These are phyloP conservation scores for Candida broadrunensis DNA, from an alignment of 805 yeast genomes.

Conservation along the genomic window DNA sequence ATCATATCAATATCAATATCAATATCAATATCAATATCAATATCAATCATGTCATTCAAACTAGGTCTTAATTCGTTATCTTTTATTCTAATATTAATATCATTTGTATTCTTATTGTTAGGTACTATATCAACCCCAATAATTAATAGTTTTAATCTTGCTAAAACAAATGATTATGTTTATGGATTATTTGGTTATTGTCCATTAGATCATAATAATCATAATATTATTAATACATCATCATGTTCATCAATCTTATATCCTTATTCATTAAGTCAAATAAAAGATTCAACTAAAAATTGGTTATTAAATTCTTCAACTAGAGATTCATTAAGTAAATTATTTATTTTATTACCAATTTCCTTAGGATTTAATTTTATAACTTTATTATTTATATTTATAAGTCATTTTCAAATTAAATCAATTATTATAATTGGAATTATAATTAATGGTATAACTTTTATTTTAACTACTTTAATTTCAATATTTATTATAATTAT, in stretches of 20 bases:
- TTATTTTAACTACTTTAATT: slow-evolving; percentile 51
- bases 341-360: slow-evolving; percentile 60
- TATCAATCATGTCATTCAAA: slow-evolving; percentile 4
- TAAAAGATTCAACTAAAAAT: slow-evolving; percentile 22
- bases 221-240: slow-evolving; percentile 13
- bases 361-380: slow-evolving; percentile 61
- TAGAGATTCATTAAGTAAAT: slow-evolving; percentile 51
- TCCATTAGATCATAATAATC: too few species aligned
- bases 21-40: too few species aligned
- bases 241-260: slow-evolving; percentile 46
- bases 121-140: slow-evolving; percentile 65
- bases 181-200: slow-evolving; percentile 76
- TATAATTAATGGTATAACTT: slow-evolving; percentile 45
- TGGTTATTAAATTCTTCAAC: slow-evolving; percentile 49
- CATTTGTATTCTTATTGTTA: slow-evolving; percentile 62
- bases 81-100: slow-evolving; percentile 40
- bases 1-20: too few species aligned
- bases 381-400: slow-evolving; percentile 19
- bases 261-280: slow-evolving; percentile 38
- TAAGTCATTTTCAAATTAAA: slow-evolving; percentile 21
- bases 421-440: slow-evolving; percentile 37
- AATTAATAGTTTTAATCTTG: slow-evolving; percentile 45
- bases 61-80: slow-evolving; percentile 4
- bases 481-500: slow-evolving; percentile 55
- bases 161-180: slow-evolving; percentile 40